These are phyloP conservation scores for Capsella rubella DNA, from an alignment of 441 rosid genomes.

Conservation along the genomic window DNA sequence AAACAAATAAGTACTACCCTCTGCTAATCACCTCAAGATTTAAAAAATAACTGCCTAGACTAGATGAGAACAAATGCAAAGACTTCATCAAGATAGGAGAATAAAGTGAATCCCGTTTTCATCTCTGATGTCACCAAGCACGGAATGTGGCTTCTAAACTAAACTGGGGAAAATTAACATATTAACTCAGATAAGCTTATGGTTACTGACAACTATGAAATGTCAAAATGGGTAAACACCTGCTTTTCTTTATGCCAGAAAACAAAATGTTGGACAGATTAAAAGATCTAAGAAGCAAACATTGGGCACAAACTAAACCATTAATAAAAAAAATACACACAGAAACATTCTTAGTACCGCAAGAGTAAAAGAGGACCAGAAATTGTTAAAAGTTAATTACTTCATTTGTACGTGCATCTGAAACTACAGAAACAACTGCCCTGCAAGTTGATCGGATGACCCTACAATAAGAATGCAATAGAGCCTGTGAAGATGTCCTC, in stretches of 20 bases:
- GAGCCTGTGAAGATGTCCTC: constrained; percentile 84
- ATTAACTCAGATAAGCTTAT: constrained; percentile 23
- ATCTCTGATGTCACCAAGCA: constrained; percentile 20
- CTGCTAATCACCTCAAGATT: constrained; percentile 14
- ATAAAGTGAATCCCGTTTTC: constrained; percentile 8
- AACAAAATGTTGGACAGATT: neutral
- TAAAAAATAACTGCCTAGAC: neutral
- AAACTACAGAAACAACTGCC: constrained; percentile 89
- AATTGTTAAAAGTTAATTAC: constrained; percentile 78
- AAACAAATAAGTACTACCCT: constrained; percentile 7
- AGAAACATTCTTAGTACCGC: constrained; percentile 13
- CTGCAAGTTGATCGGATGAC: constrained; percentile 90
- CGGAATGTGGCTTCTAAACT: constrained; percentile 22
- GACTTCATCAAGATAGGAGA: neutral
- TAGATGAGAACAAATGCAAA: constrained; percentile 5
- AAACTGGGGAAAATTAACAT: constrained; percentile 16
- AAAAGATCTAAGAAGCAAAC: constrained; percentile 23
- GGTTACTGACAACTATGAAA: constrained; percentile 9
- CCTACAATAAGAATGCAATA: constrained; percentile 92
- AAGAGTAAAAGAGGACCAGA: constrained; percentile 43
- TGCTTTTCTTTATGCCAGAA: constrained; percentile 4
- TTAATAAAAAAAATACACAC: neutral
- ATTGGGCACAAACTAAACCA: neutral
- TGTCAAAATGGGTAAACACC: constrained; percentile 17
- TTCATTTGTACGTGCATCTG: constrained; percentile 99